Percentiles rank a stretch among this genome's conserved stretches.
These are phyloP conservation scores for Globisporangium acanthophoron DNA, from an alignment of 352 stramenopile species.

Conservation along the genomic window DNA sequence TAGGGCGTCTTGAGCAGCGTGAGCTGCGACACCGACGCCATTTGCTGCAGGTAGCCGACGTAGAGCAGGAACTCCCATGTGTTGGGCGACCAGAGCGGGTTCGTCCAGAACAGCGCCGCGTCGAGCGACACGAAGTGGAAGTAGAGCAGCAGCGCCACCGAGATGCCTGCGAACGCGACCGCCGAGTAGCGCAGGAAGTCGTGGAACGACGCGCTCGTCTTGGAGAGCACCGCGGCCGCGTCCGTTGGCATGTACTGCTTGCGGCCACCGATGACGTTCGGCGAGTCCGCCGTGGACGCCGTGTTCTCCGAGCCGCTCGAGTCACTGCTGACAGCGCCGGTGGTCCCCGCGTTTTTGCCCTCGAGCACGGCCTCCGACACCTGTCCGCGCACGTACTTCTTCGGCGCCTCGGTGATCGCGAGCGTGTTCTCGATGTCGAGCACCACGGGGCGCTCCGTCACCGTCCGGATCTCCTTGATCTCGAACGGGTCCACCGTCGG, in stretches of 20 bases:
- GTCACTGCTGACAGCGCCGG: constrained; percentile 9
- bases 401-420: constrained; percentile 21
- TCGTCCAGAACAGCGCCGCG: constrained; percentile 32
- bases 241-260: constrained; percentile 45
- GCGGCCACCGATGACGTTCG: constrained; percentile 52
- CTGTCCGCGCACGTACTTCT: constrained; percentile 45
- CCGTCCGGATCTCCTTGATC: constrained; percentile 27
- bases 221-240: constrained; percentile 36
- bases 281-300: constrained; percentile 14
- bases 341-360: neutral
- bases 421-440: constrained; percentile 35
- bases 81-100: constrained; percentile 55
- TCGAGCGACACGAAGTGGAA: constrained; percentile 66
- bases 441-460: constrained; percentile 37
- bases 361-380: constrained; percentile 4
- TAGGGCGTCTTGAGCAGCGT: constrained; percentile 61
- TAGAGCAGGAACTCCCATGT: constrained; percentile 73
- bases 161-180: constrained; percentile 57
- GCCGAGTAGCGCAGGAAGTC: constrained; percentile 55
- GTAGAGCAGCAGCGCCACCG: constrained; percentile 45
- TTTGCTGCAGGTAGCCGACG: constrained; percentile 65
- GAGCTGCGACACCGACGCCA: constrained; percentile 51
- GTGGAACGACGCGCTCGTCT: constrained; percentile 39
- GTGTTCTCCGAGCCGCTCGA: constrained; percentile 7
- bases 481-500: constrained; percentile 43